A percentile compares a stretch with the other conserved stretches of the same genome.
Evolutionary conservation across 2,329 filamentous ascomycete genomes (phyloP).

Genomic region (Alternaria sp.): DNA sequence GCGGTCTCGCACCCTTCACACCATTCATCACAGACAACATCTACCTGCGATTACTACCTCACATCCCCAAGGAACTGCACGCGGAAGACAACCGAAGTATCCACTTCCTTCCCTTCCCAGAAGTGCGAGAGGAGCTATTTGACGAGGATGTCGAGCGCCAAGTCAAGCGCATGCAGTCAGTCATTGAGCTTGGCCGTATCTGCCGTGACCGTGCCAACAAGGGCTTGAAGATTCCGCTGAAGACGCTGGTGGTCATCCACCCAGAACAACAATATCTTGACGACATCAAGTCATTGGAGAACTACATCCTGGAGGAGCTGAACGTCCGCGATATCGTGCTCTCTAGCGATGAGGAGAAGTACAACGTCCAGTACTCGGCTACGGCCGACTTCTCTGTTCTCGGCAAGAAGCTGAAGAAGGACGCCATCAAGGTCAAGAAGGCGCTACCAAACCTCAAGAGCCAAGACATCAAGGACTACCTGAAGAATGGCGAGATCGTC

Average conservation of each 20-base stretch:
- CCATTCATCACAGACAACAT: constrained; percentile 96
- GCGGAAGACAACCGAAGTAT: constrained; percentile 82
- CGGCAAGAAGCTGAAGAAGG: constrained; percentile 97
- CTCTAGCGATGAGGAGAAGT: constrained; percentile 84
- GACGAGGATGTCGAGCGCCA: constrained; percentile 84
- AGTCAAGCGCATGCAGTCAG: constrained; percentile 89
- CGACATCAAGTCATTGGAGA: constrained; percentile 82
- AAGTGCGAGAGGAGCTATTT: constrained; percentile 86
- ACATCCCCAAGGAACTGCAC: constrained; percentile 75
- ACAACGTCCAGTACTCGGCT: constrained; percentile 90
- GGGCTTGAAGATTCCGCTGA: constrained; percentile 88
- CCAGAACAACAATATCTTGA: constrained; percentile 81
- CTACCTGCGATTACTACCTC: constrained; percentile 80
- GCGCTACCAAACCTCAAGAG: constrained; percentile 79
- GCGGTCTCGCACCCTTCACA: constrained; percentile 90
- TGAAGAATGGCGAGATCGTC: constrained; percentile 73
- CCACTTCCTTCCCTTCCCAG: constrained; percentile 90
- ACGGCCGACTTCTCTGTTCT: constrained; percentile 91
- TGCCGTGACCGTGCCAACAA: constrained; percentile 85
- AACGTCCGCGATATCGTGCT: constrained; percentile 87
- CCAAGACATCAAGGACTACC: constrained; percentile 80
- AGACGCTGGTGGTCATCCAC: constrained; percentile 88
- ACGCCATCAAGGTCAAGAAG: constrained; percentile 89
- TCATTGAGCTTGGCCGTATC: constrained; percentile 88
- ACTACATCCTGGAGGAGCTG: constrained; percentile 90